Conservation (phyloP, 2,329 filamentous ascomycete species). For the Endoconidiophora laricicola region DNA sequence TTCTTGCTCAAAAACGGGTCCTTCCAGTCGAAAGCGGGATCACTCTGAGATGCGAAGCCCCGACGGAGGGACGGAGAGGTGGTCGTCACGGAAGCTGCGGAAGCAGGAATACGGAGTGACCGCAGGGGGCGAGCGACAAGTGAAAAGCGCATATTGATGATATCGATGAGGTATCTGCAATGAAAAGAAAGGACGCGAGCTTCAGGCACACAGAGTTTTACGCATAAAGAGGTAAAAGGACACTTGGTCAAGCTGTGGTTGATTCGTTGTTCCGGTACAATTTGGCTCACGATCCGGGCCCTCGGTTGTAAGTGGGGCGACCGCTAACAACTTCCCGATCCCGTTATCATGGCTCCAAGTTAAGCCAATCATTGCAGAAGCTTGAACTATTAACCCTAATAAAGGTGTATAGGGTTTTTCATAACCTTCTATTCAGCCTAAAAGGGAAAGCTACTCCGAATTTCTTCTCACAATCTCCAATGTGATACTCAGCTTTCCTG, state of each 20-base stretch:
- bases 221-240: too few species aligned
- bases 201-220: too few species aligned
- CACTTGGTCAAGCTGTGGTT: too few species aligned
- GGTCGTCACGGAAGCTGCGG: neutral
- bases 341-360: neutral
- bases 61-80: neutral
- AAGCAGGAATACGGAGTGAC: neutral
- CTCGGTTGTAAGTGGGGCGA: neutral
- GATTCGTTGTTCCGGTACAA: too few species aligned
- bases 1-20: conserved; percentile 65
- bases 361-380: neutral
- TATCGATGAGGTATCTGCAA: too few species aligned
- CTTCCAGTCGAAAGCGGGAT: conserved; percentile 61
- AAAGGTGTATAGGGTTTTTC: too few species aligned
- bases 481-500: neutral
- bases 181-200: too few species aligned
- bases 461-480: neutral
- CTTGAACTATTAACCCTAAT: too few species aligned
- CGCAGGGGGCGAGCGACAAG: neutral
- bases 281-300: neutral
- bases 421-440: neutral
- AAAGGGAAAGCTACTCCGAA: neutral
- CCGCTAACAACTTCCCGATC: neutral
- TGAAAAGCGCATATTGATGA: neutral
- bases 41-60: neutral